Evolutionary conservation across 179 eudicot species (phyloP).

Genomic region (Pouteria campechiana): DNA sequence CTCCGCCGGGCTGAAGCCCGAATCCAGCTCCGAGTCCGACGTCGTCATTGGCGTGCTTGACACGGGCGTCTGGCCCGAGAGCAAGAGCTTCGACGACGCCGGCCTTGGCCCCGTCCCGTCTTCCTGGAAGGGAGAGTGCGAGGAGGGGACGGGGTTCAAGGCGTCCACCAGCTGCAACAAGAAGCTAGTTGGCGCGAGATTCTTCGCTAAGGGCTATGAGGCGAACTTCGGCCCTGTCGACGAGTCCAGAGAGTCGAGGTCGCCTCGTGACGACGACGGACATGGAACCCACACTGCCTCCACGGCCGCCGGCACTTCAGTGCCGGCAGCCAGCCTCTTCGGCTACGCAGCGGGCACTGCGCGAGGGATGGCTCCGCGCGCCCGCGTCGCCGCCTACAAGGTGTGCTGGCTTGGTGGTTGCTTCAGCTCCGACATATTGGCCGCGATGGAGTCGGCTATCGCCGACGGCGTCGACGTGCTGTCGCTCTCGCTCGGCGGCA

Average conservation of each 20-base stretch:
- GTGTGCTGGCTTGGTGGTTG: slow-evolving; percentile 80
- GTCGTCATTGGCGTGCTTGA: slow-evolving; percentile 63
- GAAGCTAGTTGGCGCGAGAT: slow-evolving; percentile 65
- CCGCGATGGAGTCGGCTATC: slow-evolving; percentile 59
- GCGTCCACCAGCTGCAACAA: slow-evolving; percentile 38
- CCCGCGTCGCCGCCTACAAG: slow-evolving; percentile 61
- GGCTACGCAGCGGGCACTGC: slow-evolving; percentile 72
- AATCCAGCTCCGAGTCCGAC: slow-evolving; percentile 28
- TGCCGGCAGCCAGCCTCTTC: slow-evolving; percentile 40
- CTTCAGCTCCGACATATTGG: slow-evolving; percentile 69
- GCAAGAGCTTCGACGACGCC: slow-evolving; percentile 49
- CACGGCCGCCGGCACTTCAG: slow-evolving; percentile 63
- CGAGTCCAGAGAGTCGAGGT: slow-evolving; percentile 42
- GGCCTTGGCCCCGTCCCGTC: slow-evolving; percentile 57
- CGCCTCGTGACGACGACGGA: slow-evolving; percentile 72
- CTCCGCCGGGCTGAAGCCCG: slow-evolving; percentile 20
- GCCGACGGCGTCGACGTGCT: slow-evolving; percentile 58
- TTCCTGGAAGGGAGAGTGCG: slow-evolving; percentile 61
- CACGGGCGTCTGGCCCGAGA: slow-evolving; percentile 84
- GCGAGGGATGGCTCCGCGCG: slow-evolving; percentile 68
- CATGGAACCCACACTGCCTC: slow-evolving; percentile 80
- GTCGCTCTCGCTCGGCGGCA: slow-evolving; percentile 69
- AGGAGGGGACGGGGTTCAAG: slow-evolving; percentile 40
- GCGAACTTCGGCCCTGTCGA: slow-evolving; percentile 50
- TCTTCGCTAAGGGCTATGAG: slow-evolving; percentile 65